These are phyloP conservation scores for Metschnikowia corniflorae DNA, from an alignment of 805 yeast genomes.

Conservation along the genomic window DNA sequence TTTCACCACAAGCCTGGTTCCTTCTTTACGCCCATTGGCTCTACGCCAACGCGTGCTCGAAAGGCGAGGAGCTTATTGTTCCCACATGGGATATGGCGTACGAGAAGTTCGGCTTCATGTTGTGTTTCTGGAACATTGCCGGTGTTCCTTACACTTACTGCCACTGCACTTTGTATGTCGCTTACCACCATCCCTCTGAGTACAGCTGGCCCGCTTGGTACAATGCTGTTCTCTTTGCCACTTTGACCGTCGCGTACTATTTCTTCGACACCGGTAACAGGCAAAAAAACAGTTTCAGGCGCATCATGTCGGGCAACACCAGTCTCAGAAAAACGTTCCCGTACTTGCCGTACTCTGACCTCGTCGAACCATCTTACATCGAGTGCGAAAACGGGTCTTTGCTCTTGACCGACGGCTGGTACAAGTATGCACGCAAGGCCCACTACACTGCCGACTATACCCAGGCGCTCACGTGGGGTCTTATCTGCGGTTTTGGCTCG, in stretches of 20 bases:
- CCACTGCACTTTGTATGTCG: conserved; percentile 82
- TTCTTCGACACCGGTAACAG: conserved; percentile 94
- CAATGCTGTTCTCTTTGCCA: conserved; percentile 52
- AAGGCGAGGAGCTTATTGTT: conserved; percentile 95
- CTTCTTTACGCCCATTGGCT: conserved; percentile 85
- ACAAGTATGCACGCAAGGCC: conserved; percentile 85
- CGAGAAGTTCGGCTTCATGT: conserved; percentile 99
- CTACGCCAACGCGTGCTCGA: conserved; percentile 94
- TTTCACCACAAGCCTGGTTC: conserved; percentile 70
- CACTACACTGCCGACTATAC: conserved; percentile 94
- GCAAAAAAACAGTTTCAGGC: conserved; percentile 91
- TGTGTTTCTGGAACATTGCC: conserved; percentile 97
- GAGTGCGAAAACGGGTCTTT: conserved; percentile 80
- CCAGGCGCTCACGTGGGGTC: conserved; percentile 88
- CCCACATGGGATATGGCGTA: conserved; percentile 99
- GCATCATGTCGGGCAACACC: conserved; percentile 75
- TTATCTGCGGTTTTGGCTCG: conserved; percentile 81
- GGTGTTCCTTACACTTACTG: conserved; percentile 99
- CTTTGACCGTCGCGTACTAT: conserved; percentile 71
- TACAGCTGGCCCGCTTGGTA: conserved; percentile 69
- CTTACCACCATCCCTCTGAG: conserved; percentile 78
- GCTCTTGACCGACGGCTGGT: conserved; percentile 92
- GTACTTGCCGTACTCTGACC: conserved; percentile 77
- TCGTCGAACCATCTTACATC: conserved; percentile 82
- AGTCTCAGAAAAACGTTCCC: conserved; percentile 86